Evolutionary conservation across 495 filamentous ascomycete species (phyloP), one percentile per base, ranked within the genome.

Genomic region (Baudoinia panamericana): DNA sequence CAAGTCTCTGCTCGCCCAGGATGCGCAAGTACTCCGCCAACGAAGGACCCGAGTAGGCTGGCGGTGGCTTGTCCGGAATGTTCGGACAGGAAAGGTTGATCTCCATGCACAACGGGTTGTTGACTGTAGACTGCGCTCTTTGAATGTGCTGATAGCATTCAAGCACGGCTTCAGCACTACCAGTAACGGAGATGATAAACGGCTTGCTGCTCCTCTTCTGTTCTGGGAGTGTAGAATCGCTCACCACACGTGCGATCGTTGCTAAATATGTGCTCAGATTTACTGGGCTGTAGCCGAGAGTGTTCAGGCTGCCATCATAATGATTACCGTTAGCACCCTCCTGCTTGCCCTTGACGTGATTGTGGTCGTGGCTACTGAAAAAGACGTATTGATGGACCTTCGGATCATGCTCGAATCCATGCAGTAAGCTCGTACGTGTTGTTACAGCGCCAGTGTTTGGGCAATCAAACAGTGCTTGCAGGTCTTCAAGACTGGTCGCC

Each of bases 41-140:
- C 0, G 57, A 52, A 0, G 43, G 29, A 7, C 56, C 50, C 6
- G 64, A 64, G 56, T 82, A 84, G 0, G 80, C 80, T 3, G 77
- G 78, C 10, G 80, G 80, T 0, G 78, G 78, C 21, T 67, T 67
- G 30, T 61, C 52, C 12, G 67, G 64, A 40, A 84, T 84, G 57
- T 84, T 83, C 0, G 80, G 80, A 50, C 80, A 84, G 46, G 69
- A 75, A 30, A 84, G 71, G 52, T 84, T 84, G 44, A 84, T 61
- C 52, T 84, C 80, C 58, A 81, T 66, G 13, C 69, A 67, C 4
- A 82, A 51, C 1, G 59, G 53, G 24, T 70, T 46, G 47, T 50
- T 22, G 53, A 66, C 41, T 29, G 52, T 1, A 4, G 26, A 4
- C 15, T 59, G 56, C 1, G 32, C 19, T 6, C 16, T 31, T 10